Conservation (phyloP, 345 rosid genomes). For the Brassica incana region DNA sequence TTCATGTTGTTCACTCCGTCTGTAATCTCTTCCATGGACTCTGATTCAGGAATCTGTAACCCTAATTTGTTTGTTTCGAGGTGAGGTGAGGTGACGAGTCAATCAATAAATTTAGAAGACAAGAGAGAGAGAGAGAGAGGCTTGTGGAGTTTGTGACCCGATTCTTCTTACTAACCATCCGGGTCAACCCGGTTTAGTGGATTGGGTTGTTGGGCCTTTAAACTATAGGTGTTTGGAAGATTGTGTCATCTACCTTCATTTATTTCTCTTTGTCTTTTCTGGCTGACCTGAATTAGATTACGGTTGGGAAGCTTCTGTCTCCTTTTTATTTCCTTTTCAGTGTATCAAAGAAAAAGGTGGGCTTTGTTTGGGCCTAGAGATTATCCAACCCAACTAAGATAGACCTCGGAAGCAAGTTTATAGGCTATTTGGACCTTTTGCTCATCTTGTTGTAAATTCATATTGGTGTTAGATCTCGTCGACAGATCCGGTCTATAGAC, state of each 20-base stretch:
- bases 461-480: background rate
- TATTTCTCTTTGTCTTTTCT: background rate
- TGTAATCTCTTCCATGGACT: constrained; percentile 70
- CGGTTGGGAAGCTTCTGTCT: background rate
- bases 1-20: constrained; percentile 65
- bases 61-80: constrained; percentile 18
- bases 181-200: constrained; percentile 21
- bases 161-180: background rate
- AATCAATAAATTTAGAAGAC: constrained; percentile 6
- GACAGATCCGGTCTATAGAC: background rate
- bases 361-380: background rate
- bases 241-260: background rate
- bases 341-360: background rate
- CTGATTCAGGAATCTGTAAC: constrained; percentile 27
- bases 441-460: background rate
- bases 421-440: background rate
- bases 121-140: background rate
- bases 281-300: background rate
- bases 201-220: constrained; percentile 1
- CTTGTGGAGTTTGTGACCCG: constrained; percentile 11
- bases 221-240: background rate
- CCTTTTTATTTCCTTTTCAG: background rate
- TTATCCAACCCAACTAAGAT: background rate
- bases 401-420: background rate
- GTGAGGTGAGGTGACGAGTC: background rate